Conservation (phyloP, 1,284 basidiomycete species). For the Volvariella surrecta region DNA sequence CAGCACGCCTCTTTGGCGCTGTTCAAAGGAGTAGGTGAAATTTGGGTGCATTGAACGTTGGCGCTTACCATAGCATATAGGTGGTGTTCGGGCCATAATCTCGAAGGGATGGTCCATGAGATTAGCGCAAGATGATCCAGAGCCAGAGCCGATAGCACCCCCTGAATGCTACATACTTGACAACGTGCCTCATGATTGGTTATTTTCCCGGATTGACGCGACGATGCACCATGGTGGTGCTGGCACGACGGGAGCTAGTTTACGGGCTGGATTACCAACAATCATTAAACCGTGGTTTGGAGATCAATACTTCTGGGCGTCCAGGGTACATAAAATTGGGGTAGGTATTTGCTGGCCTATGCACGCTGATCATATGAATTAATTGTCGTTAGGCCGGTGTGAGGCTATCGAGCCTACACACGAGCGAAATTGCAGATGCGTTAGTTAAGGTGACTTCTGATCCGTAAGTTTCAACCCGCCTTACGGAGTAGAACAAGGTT, state of each 20-base stretch:
- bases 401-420: conserved; percentile 38
- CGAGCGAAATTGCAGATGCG: conserved; percentile 43
- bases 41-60: not conserved
- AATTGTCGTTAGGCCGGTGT: conserved; percentile 29
- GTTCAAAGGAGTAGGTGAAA: conserved; percentile 43
- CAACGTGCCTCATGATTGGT: conserved; percentile 76
- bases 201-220: conserved; percentile 61
- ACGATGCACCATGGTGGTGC: conserved; percentile 69
- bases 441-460: conserved; percentile 46
- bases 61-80: conserved; percentile 18
- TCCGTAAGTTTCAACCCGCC: conserved; percentile 18
- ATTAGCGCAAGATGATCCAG: conserved; percentile 26
- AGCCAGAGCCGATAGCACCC: conserved; percentile 31
- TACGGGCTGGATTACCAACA: conserved; percentile 68
- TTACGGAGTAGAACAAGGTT: too few relatives aligned
- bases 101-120: conserved; percentile 74
- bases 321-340: conserved; percentile 53
- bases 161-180: conserved; percentile 42
- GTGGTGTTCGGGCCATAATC: conserved; percentile 63
- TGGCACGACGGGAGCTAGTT: conserved; percentile 62
- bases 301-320: conserved; percentile 70
- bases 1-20: conserved; percentile 54
- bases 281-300: conserved; percentile 69
- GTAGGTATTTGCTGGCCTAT: conserved; percentile 22
- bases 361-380: conserved; percentile 3